These are phyloP conservation scores for Eucalyptus globulus DNA, from an alignment of 345 rosid species.

Conservation along the genomic window DNA sequence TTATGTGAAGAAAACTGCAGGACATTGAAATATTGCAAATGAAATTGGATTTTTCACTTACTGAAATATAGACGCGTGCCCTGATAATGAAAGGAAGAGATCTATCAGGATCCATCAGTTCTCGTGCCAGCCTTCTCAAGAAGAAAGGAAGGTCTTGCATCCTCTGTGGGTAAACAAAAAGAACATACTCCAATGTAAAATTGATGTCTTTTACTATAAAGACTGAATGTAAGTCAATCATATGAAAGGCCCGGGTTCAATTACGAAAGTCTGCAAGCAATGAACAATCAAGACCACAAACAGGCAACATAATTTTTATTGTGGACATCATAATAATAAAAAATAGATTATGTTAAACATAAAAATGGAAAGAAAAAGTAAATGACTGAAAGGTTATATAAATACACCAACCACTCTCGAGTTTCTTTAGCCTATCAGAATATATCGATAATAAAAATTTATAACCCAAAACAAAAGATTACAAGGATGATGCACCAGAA, in stretches of 20 bases:
- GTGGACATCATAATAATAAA: background rate
- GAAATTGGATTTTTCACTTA: conserved; percentile 17
- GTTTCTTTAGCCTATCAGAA: background rate
- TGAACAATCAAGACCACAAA: background rate
- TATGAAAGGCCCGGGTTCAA: background rate
- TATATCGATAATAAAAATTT: background rate
- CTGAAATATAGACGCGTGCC: conserved; percentile 74
- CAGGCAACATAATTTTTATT: background rate
- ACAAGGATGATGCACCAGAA: background rate
- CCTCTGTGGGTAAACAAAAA: conserved; percentile 26
- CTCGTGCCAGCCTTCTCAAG: conserved; percentile 60
- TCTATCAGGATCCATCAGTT: conserved; percentile 76
- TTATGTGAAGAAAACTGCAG: background rate
- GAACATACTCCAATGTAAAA: background rate
- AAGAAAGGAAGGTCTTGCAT: conserved; percentile 93
- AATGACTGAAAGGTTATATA: background rate
- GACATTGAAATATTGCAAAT: background rate
- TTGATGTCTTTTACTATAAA: background rate
- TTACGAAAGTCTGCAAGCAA: background rate
- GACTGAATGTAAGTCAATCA: background rate
- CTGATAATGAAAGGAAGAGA: conserved; percentile 78
- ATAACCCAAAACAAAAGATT: background rate
- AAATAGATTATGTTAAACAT: background rate
- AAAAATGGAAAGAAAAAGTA: background rate
- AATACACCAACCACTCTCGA: background rate